Percentiles rank a stretch among this genome's conserved stretches.
Evolutionary conservation across 129 eudicot genomes (phyloP).

Genomic region (Scalesia atractyloides): DNA sequence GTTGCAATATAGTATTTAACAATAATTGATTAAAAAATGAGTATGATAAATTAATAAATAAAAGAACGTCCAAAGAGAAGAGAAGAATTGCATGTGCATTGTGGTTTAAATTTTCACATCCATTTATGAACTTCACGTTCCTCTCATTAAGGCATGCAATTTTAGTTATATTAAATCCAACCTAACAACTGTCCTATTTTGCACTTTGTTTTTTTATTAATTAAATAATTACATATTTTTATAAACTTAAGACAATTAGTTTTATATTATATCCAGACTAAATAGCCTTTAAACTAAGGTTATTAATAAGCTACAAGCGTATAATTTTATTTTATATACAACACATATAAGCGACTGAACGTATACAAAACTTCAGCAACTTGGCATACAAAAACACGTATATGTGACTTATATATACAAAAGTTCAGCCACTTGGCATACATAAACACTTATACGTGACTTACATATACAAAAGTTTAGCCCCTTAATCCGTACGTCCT

Average conservation of each 20-base stretch:
- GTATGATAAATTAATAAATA: slow-evolving; percentile 10
- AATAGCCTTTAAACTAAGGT: no score
- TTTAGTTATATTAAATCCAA: slow-evolving; percentile 38
- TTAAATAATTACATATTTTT: neutral
- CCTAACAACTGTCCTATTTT: slow-evolving; percentile 39
- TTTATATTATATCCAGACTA: neutral
- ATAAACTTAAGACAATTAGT: neutral
- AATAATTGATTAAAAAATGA: slow-evolving; percentile 25
- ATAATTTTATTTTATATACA: no score
- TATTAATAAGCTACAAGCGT: no score
- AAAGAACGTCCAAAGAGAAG: slow-evolving; percentile 41
- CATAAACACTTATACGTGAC: neutral
- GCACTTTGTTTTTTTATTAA: slow-evolving; percentile 3
- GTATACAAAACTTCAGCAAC: no score
- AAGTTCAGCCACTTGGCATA: neutral
- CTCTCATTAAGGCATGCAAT: slow-evolving; percentile 43
- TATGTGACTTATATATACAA: neutral
- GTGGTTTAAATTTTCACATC: slow-evolving; percentile 39
- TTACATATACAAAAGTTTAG: neutral
- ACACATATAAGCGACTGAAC: no score
- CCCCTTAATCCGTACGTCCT: slow-evolving; percentile 8
- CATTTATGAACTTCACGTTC: slow-evolving; percentile 52
- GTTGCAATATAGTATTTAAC: slow-evolving; percentile 22
- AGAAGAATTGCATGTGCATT: slow-evolving; percentile 50
- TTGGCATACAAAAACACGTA: neutral